A percentile compares a stretch with the other conserved stretches of the same genome.
Evolutionary conservation across 768 basidiomycete species (phyloP).

Genomic region (Mycena galericulata): DNA sequence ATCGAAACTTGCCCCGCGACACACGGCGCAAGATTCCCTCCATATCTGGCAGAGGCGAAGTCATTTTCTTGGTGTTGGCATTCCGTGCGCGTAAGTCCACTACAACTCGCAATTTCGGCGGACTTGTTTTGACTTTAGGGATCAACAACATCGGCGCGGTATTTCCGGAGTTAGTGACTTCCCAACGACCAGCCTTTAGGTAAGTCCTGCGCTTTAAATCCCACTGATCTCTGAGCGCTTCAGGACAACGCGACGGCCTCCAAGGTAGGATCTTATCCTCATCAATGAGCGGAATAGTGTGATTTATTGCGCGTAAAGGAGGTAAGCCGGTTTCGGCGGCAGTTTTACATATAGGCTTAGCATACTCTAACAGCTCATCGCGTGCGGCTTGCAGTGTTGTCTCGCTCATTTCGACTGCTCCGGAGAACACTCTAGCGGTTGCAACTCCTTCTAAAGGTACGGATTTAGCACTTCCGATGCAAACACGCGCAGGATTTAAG

Average conservation of each 20-base stretch:
- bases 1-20: no score
- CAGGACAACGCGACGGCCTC: slow-evolving; percentile 40
- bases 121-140: neutral
- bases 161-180: neutral
- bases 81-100: neutral
- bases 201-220: neutral
- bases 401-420: no score
- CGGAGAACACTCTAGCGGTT: no score
- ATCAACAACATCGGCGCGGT: neutral
- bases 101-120: neutral
- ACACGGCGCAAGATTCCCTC: no score
- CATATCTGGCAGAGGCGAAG: neutral
- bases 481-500: no score
- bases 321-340: slow-evolving; percentile 39
- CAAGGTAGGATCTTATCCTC: slow-evolving; percentile 37
- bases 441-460: no score
- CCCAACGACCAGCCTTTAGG: neutral
- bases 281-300: slow-evolving; percentile 41
- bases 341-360: slow-evolving; percentile 34
- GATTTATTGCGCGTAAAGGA: slow-evolving; percentile 41
- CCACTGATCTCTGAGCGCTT: slow-evolving; percentile 9
- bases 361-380: slow-evolving; percentile 16
- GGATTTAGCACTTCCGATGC: no score
- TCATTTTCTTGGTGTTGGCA: neutral
- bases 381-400: no score